These are phyloP conservation scores for Clarireedia paspali DNA, from an alignment of 2,329 filamentous ascomycete species.

Conservation along the genomic window DNA sequence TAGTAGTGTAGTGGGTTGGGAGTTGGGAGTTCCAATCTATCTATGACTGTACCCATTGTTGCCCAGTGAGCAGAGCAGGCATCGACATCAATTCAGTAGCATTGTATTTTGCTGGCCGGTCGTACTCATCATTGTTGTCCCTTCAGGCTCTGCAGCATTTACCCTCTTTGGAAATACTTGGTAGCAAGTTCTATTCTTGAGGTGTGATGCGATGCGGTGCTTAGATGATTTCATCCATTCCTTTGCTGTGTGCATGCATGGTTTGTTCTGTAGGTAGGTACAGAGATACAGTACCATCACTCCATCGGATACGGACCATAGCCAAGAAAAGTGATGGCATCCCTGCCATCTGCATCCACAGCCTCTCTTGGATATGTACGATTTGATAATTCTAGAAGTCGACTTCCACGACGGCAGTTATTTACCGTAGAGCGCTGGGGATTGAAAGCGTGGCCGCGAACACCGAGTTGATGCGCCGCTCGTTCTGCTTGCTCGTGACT, in stretches of 20 bases:
- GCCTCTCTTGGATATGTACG: background rate
- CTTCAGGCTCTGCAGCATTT: background rate
- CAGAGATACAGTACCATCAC: too few species aligned
- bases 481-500: too few species aligned
- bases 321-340: too few species aligned
- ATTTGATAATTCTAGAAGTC: background rate
- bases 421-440: background rate
- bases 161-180: background rate
- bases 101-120: background rate
- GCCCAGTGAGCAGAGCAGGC: background rate
- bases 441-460: background rate
- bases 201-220: background rate
- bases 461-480: too few species aligned
- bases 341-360: too few species aligned
- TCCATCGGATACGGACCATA: too few species aligned
- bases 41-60: conserved; percentile 1
- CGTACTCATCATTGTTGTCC: background rate
- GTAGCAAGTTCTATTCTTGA: background rate
- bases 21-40: background rate
- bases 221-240: too few species aligned
- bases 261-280: too few species aligned
- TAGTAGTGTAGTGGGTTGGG: background rate
- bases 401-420: background rate
- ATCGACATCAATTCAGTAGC: background rate
- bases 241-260: too few species aligned